Evolutionary conservation across 73 alveolate genomes (phyloP), one percentile per base, ranked within the genome.

Genomic region (Paramecium octaurelia): DNA sequence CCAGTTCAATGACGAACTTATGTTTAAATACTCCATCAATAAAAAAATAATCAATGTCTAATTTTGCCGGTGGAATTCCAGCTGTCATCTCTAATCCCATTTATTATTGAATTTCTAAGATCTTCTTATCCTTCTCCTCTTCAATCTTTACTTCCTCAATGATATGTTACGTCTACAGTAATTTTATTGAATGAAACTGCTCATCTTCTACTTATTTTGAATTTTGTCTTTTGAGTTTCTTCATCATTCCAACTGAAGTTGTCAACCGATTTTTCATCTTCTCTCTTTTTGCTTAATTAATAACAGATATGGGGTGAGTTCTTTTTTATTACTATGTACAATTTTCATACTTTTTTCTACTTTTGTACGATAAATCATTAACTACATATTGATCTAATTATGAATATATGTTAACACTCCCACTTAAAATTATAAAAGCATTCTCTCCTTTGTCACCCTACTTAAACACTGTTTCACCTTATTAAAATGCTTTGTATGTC

Each of bases 11-110:
- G 3, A 80, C 57, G 46, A 80, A 80, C 48, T 80, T 80, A 48
- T 80, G 91, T 80, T 80, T 80, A 80, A 80, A 80, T 23, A 80
- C 91, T 44, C 91, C 91, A 18, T 80, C 91, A 31, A 24, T 20
- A 80, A 80, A 80, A 35, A 42, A 80, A 80, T 31, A 80, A 44
- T 80, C 91, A 42, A 80, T 31, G 46, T 80, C 91, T 24, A 80
- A 24, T 44, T 42, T 44, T 8, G 43, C 10, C 14, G 91, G 91
- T 43, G 91, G 91, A 31, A 80, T 80, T 0, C 91, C 91, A 6
- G 48, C 43, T 12, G 91, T 80, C 91, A 80, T 80, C n/a, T 80
- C 91, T 46, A 80, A 80, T 6, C 91, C 91, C 27, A 80, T 42
- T 24, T 80, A 80, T 0, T 21, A 21, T 23, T 44, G 24, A 6